Evolutionary conservation across 495 filamentous ascomycete species (phyloP), one percentile per base, ranked within the genome.

Genomic region (Gamarada debralockiae): DNA sequence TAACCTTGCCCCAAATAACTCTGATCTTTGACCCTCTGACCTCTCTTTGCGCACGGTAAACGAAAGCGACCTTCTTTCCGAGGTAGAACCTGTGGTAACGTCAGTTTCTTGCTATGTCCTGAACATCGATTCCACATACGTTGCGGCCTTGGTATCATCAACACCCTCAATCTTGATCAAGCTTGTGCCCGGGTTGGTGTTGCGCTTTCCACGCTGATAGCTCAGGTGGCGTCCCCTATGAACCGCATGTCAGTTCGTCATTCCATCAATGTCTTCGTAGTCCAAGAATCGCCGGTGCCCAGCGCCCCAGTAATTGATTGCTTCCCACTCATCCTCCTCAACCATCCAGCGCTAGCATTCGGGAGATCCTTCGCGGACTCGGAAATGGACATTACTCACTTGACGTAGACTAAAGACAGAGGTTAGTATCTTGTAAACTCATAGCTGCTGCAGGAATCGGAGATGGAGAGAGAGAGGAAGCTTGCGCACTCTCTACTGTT

Each of bases 1-100:
- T 96, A 66, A 97, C 83, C 81, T 96, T 97, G 74, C 95, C 95
- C 93, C 95, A 98, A 76, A 97, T 97, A 57, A 97, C 92, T 68
- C 92, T 79, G 73, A 97, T 91, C 83, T 97, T 96, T 70, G 90
- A 90, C 68, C 93, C 93, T 64, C 90, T 89, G 63, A 92, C 78
- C 78, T 95, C 90, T 74, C 81, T 86, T 77, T 87, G 83, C 55
- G 85, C 93, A 61, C 91, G 87, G 80, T 97, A 97, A 72, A 98
- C 91, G 72, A 90, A 97, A 64, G 92, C 92, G 68, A 96, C 82
- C 75, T 87, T 90, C 84, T 98, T 97, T 78, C 93, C 92, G 48
- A 88, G 77, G 77, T 91, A 92, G 81, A 92, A 92, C 72, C 81
- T 88, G 61, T 42, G 41, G 21, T 27, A 9, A 15, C 20, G 37